Conservation (phyloP, 1,139 yeast genomes). For the Debaryomyces psychrophilus region DNA sequence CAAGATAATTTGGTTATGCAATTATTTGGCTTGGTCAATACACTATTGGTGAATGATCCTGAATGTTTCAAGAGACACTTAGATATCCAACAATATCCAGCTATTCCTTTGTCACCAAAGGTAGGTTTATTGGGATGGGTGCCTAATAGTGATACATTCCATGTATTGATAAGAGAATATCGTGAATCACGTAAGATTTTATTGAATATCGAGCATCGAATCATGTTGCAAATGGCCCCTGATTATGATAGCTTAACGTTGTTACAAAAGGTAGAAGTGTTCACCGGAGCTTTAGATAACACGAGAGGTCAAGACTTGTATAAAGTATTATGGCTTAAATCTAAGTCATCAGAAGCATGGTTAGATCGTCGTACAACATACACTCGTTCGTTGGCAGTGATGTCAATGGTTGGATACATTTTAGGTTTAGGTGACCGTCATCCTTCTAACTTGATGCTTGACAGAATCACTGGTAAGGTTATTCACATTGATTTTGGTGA, state of each 20-base stretch:
- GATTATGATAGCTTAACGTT: slow-evolving; percentile 89
- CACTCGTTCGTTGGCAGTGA: slow-evolving; percentile 92
- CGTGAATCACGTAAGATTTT: slow-evolving; percentile 89
- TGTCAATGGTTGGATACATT: slow-evolving; percentile 98
- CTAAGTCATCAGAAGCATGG: slow-evolving; percentile 97
- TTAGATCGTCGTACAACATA: slow-evolving; percentile 94
- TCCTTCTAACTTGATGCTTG: slow-evolving; percentile 95
- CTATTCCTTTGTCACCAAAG: slow-evolving; percentile 93
- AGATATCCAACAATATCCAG: slow-evolving; percentile 88
- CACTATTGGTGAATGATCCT: slow-evolving; percentile 83
- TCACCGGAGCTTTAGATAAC: slow-evolving; percentile 92
- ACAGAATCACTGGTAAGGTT: slow-evolving; percentile 90
- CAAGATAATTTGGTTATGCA: slow-evolving; percentile 99
- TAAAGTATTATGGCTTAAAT: slow-evolving; percentile 93
- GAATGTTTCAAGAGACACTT: slow-evolving; percentile 96
- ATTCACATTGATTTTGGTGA: slow-evolving; percentile 98
- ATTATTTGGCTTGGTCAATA: slow-evolving; percentile 91
- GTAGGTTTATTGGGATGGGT: slow-evolving; percentile 99
- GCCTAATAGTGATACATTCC: slow-evolving; percentile 95
- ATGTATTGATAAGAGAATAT: slow-evolving; percentile 86
- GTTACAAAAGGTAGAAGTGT: slow-evolving; percentile 92
- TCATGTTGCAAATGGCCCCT: slow-evolving; percentile 98
- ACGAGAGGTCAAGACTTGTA: slow-evolving; percentile 96
- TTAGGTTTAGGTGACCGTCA: slow-evolving; percentile 97
- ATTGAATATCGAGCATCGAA: slow-evolving; percentile 89